Evolutionary conservation across 176 grass and related monocot species (phyloP), one percentile per base, ranked within the genome.

Genomic region (Phyllostachys edulis): DNA sequence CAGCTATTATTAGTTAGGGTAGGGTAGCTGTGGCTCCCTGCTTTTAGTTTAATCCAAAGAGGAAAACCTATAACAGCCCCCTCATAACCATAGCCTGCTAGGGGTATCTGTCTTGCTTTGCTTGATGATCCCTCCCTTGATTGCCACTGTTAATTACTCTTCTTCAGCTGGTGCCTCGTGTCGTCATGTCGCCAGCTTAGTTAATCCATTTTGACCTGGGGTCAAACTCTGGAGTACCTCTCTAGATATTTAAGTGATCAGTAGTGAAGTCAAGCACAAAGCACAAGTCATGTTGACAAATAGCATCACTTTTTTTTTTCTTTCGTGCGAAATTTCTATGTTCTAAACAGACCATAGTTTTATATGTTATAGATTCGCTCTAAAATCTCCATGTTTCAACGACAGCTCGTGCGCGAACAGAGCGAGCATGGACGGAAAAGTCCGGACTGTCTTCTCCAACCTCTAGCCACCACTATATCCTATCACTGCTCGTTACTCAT

Each of bases 1-100:
- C 76, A 69, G 39, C 76, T 85, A 85, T 85, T 75, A 89, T 80
- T 62, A 69, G 39, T 65, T 40, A 68, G 40, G 61, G 17, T 78
- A 78, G 55, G 29, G 63, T 80, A 63, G 42, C 70, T 79, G 67
- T 80, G 61, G 32, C 69, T 85, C 29, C 60, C 49, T 75, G 61
- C 39, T 85, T 85, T 76, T 89, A 69, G 42, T 85, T 85, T 85
- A 85, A 89, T 89, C 69, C 60, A 74, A 84, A 84, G 75, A 80
- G 40, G 68, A 74, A 80, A 89, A 89, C 60, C 38, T 74, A 75
- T 27, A 68, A 64, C 24, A 82, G 38, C 72, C 73, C 76, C 56
- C 20, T 23, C 15, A 1, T 59, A 44, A 17, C 54, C 49, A 74
- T 87, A 46, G 81, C 38, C 42, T 67, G 18, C 4, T 56, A 20